phyloP scores from a whole-genome alignment of 257 asterid genomes.

The Solanum paucissectum region DNA sequence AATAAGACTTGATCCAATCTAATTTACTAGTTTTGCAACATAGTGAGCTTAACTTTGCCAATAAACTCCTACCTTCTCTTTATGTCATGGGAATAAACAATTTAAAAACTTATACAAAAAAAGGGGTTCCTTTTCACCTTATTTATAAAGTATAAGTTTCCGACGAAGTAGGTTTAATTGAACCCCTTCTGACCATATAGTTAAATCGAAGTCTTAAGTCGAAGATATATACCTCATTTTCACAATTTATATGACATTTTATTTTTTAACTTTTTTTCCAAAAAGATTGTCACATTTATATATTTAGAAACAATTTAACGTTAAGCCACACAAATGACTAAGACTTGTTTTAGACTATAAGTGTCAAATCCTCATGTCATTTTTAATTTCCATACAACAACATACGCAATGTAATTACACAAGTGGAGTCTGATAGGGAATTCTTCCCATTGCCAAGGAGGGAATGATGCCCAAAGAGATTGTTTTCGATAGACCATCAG shows the following conservation, averaged over 20 bases:
- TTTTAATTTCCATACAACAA: no score
- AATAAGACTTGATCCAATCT: background rate
- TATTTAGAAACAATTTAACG: no score
- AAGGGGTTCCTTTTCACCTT: background rate
- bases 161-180: background rate
- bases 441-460: no score
- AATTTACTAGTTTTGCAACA: background rate
- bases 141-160: background rate
- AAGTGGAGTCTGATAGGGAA: background rate
- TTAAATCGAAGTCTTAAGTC: background rate
- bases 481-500: no score
- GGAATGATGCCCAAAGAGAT: no score
- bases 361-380: no score
- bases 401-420: background rate
- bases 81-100: background rate
- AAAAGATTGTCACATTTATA: no score
- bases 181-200: background rate
- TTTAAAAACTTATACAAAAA: background rate
- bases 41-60: background rate
- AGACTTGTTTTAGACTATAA: no score
- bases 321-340: no score
- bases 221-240: background rate
- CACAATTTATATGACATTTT: background rate
- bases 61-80: background rate
- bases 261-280: no score